Evolutionary conservation across 2,329 filamentous ascomycete species (phyloP), one percentile per base, ranked within the genome.

Genomic region (Nannizziopsis arthrosporioides): DNA sequence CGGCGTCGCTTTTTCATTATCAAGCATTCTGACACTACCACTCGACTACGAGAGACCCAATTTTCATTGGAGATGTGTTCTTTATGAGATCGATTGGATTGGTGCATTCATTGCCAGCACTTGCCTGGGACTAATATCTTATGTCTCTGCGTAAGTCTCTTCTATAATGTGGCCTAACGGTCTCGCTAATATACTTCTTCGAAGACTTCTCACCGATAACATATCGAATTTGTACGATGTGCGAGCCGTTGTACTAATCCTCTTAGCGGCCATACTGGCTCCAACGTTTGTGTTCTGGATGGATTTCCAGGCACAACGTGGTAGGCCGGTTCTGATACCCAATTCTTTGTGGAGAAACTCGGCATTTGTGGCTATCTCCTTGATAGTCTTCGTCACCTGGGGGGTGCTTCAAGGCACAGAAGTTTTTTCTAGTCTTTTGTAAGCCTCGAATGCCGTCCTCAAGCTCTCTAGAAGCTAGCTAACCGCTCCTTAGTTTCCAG

Each of bases 341-440:
- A 81, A 82, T 57, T 72, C 70, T 0, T 61, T 82, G 0, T 82
- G 79, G 79, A 68, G 63, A n/a, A 80, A 77, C 39, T 58, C 61
- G 0, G 61, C 73, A 2, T 82, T 82, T 55, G 72, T 74, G 0
- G 69, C 64, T 19, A 72, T 78, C 15, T 82, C 78, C 55, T 54
- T 72, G 2, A 73, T 68, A 3, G 65, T 77, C 1, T 57, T 72
- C 3, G 51, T 77, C 3, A 66, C 72, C 0, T 71, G 63, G 49
- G 72, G 68, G 0, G 69, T 72, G 0, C 51, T 72, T 5, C 72
- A 73, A 41, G 64, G 64, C 0, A 66, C 74, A 54, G 73, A 76
- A 53, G 60, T 71, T 0, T 73, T 72, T 42, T 58, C 63, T 14
- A 73, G 68, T 55, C 58, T 77, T 3, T 76, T 47, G 45, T 47